Percentiles rank a stretch among this genome's conserved stretches.
These are phyloP conservation scores for Haplographium delicatum DNA, from an alignment of 495 filamentous ascomycete genomes.

Conservation along the genomic window DNA sequence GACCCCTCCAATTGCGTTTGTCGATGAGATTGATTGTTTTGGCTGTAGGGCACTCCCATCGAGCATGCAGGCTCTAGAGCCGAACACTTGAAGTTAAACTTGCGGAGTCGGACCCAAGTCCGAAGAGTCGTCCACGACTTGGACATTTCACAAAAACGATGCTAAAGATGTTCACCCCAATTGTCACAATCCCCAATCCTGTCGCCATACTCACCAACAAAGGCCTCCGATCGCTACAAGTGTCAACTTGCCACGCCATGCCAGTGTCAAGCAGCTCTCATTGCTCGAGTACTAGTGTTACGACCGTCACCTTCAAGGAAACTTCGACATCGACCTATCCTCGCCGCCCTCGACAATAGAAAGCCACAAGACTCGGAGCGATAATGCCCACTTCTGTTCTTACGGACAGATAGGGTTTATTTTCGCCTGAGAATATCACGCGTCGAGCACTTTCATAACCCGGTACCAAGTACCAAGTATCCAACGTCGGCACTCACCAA, in stretches of 20 bases:
- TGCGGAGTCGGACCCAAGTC: conserved; percentile 8
- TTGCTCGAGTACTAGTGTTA: not conserved
- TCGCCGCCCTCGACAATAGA: not conserved
- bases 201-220: not conserved
- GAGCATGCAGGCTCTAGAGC: no score
- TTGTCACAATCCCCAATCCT: not conserved
- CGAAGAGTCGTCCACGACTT: not conserved
- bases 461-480: no score
- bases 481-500: no score
- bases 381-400: no score
- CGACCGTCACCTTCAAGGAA: not conserved
- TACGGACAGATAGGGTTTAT: no score
- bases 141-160: not conserved
- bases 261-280: not conserved
- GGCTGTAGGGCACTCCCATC: no score
- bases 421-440: no score
- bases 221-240: not conserved
- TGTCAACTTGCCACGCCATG: conserved; percentile 10
- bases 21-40: no score
- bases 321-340: not conserved
- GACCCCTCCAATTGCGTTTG: no score
- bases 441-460: no score
- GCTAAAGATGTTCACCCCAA: conserved; percentile 4
- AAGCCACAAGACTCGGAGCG: no score
- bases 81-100: no score